These are phyloP conservation scores for Eucalyptus guilfoylei DNA, from an alignment of 345 rosid genomes.

Conservation along the genomic window DNA sequence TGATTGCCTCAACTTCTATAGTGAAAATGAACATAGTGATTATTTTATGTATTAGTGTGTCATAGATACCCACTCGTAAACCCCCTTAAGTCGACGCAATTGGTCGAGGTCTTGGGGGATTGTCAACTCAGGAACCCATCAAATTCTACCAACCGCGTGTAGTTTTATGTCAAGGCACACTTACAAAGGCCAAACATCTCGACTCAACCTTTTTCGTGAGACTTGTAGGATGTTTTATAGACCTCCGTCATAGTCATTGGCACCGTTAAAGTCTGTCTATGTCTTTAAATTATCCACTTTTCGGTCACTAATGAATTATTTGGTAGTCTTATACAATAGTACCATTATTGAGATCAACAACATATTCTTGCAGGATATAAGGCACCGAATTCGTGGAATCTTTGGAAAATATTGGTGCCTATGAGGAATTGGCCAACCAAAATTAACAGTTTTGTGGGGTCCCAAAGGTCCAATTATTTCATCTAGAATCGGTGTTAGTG, in stretches of 20 bases:
- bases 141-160: background rate
- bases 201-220: background rate
- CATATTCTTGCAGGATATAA: background rate
- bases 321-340: background rate
- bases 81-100: background rate
- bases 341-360: background rate
- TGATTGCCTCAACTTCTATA: background rate
- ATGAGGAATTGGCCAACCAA: background rate
- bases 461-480: background rate
- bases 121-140: background rate
- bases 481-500: background rate
- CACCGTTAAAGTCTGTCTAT: background rate
- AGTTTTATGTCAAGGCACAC: background rate
- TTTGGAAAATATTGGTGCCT: background rate
- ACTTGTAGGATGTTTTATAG: background rate
- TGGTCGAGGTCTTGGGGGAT: background rate
- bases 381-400: background rate
- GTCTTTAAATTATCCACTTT: background rate
- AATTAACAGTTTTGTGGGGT: background rate
- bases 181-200: background rate
- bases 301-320: background rate
- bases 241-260: background rate
- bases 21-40: background rate
- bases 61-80: background rate
- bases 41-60: background rate